Evolutionary conservation across 805 yeast genomes (phyloP).

Genomic region (Teunomyces kruisii): DNA sequence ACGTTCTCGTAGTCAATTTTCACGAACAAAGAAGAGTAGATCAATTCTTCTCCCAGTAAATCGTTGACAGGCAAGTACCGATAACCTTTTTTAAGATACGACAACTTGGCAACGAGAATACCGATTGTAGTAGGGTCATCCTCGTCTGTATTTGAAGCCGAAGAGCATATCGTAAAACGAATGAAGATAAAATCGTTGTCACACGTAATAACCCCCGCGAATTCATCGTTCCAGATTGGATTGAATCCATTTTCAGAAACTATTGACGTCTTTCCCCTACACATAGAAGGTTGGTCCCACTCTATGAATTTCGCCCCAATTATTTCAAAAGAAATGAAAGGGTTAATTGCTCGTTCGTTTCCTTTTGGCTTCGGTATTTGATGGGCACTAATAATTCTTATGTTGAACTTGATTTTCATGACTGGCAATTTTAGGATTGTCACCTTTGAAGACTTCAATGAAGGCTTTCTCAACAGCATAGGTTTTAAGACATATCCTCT

Average conservation of each 20-base stretch:
- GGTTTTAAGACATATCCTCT: slow-evolving; percentile 87
- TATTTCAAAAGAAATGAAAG: slow-evolving; percentile 62
- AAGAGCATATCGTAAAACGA: slow-evolving; percentile 31
- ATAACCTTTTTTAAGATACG: slow-evolving; percentile 73
- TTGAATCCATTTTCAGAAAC: slow-evolving; percentile 78
- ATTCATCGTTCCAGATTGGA: slow-evolving; percentile 72
- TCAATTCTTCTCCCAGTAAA: slow-evolving; percentile 71
- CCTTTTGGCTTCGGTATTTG: slow-evolving; percentile 73
- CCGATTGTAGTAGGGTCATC: slow-evolving; percentile 46
- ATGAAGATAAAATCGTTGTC: slow-evolving; percentile 54
- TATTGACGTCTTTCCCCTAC: slow-evolving; percentile 13
- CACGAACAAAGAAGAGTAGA: slow-evolving; percentile 52
- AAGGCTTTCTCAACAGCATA: slow-evolving; percentile 34
- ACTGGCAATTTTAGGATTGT: neutral
- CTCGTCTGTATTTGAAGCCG: slow-evolving; percentile 13
- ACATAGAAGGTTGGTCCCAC: slow-evolving; percentile 20
- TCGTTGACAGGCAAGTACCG: slow-evolving; percentile 80
- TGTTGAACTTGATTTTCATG: slow-evolving; percentile 14
- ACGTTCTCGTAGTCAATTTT: slow-evolving; percentile 18
- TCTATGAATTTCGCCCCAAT: slow-evolving; percentile 41
- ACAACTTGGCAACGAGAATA: slow-evolving; percentile 56
- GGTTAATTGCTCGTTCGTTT: slow-evolving; percentile 50
- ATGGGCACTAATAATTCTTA: slow-evolving; percentile 73
- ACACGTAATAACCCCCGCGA: slow-evolving; percentile 42
- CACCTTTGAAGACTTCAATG: slow-evolving; percentile 16